Evolutionary conservation across 805 yeast species (phyloP), one percentile per base, ranked within the genome.

Genomic region (Starmera pachycereana): DNA sequence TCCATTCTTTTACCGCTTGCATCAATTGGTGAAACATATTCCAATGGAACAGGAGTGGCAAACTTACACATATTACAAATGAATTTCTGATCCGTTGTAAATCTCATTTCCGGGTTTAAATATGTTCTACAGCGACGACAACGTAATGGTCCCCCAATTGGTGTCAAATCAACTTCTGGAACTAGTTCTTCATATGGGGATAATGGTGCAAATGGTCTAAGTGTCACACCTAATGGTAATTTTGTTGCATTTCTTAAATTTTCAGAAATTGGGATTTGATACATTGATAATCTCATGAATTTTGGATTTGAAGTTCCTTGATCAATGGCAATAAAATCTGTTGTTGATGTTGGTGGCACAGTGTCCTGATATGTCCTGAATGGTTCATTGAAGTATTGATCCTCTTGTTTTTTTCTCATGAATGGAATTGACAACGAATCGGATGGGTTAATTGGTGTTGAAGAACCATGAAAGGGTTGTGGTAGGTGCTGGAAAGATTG

Each of bases 51-150:
- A 6, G 68, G 64, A 53, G 81, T 82, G 40, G 86, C 73, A 49
- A 82, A 83, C 45, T 77, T 78, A 63, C 98, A 92, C 53, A 92
- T 73, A 60, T 90, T 90, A 67, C 98, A 92, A 11, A 75, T 68
- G 60, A 86, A 83, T 42, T 63, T 66, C 34, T 78, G 73, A 25
- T 79, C 78, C 40, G 70, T 71, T 6, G 75, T 69, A 39, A 70
- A 64, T 48, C 76, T 78, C 78, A 84, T 81, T 14, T 78, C 74
- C 4, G 97, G 94, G 56, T 90, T 92, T 45, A 88, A 69, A 58
- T 88, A 92, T 1, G 96, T 76, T 41, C 96, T 75, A 63, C 99
- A 92, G 45, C 97, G 79, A 48, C 76, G 74, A 62, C 99, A 92
- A 49, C 99, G 74, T 29, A 94, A 80, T 0, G 96, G 95, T 1